phyloP scores from a whole-genome alignment of 345 rosid species.

The Clarkia xantiana region DNA sequence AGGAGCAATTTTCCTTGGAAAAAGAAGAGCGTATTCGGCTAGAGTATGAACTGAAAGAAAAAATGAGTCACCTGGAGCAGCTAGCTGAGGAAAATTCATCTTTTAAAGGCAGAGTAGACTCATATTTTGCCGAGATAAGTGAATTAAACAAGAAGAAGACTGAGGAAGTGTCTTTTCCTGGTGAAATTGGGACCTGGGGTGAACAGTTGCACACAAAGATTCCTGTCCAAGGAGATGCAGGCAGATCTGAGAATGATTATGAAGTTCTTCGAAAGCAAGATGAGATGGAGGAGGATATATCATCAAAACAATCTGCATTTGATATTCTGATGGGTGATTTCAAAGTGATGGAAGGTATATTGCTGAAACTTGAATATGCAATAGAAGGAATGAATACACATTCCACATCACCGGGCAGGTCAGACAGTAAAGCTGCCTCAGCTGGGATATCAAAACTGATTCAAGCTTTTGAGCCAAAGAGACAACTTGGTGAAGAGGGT shows the following conservation, averaged over 20 bases:
- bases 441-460: constrained; percentile 62
- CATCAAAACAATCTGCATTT: constrained; percentile 27
- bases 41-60: constrained; percentile 33
- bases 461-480: constrained; percentile 68
- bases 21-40: constrained; percentile 21
- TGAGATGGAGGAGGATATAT: constrained; percentile 16
- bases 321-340: constrained; percentile 26
- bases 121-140: constrained; percentile 20
- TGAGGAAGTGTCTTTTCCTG: too few species aligned
- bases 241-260: constrained; percentile 13
- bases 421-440: constrained; percentile 24
- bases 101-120: constrained; percentile 27
- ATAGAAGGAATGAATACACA: constrained; percentile 31
- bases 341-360: constrained; percentile 36
- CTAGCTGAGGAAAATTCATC: constrained; percentile 33
- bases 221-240: constrained; percentile 15
- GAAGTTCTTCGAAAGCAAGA: constrained; percentile 12
- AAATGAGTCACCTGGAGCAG: constrained; percentile 25
- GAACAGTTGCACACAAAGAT: constrained; percentile 13
- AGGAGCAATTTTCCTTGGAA: constrained; percentile 33
- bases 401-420: constrained; percentile 16
- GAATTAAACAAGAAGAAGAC: constrained; percentile 18
- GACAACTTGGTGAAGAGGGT: constrained; percentile 38
- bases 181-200: too few species aligned
- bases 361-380: constrained; percentile 46